These are phyloP conservation scores for Piedraia hortae DNA, from an alignment of 2,329 filamentous ascomycete species.

Conservation along the genomic window DNA sequence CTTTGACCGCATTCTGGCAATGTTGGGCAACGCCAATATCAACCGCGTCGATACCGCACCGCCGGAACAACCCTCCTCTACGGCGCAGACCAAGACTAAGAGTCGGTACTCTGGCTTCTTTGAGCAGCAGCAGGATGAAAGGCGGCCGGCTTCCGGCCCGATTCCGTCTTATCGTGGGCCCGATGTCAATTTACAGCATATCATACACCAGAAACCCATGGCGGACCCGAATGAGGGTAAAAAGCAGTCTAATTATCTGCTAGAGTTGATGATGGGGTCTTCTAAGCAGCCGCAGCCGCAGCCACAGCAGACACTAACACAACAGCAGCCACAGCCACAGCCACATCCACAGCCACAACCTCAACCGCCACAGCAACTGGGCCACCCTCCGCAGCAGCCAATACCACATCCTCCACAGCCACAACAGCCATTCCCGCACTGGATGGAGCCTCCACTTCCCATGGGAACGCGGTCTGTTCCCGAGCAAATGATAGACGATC, in stretches of 20 bases:
- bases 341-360: slow-evolving; percentile 6
- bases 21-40: slow-evolving; percentile 3
- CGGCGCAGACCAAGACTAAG: slow-evolving; percentile 7
- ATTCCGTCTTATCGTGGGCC: no score
- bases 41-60: slow-evolving; percentile 1
- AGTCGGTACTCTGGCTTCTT: slow-evolving; percentile 11
- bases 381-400: slow-evolving; percentile 7
- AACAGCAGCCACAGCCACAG: slow-evolving; percentile 8
- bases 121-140: no score
- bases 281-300: slow-evolving; percentile 10
- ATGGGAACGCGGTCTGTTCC: no score
- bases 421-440: slow-evolving; percentile 3
- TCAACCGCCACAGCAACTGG: slow-evolving; percentile 5
- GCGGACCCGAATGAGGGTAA: slow-evolving; percentile 21
- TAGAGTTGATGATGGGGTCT: slow-evolving; percentile 40
- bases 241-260: slow-evolving; percentile 43
- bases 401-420: slow-evolving; percentile 8
- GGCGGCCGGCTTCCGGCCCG: no score
- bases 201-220: slow-evolving; percentile 16
- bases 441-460: no score
- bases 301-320: slow-evolving; percentile 6
- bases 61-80: neutral
- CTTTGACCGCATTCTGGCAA: slow-evolving; percentile 21
- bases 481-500: no score
- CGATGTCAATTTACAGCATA: slow-evolving; percentile 11